A percentile compares a stretch with the other conserved stretches of the same genome.
Evolutionary conservation across 2,329 filamentous ascomycete species (phyloP).

Genomic region (Akanthomyces lecanii): DNA sequence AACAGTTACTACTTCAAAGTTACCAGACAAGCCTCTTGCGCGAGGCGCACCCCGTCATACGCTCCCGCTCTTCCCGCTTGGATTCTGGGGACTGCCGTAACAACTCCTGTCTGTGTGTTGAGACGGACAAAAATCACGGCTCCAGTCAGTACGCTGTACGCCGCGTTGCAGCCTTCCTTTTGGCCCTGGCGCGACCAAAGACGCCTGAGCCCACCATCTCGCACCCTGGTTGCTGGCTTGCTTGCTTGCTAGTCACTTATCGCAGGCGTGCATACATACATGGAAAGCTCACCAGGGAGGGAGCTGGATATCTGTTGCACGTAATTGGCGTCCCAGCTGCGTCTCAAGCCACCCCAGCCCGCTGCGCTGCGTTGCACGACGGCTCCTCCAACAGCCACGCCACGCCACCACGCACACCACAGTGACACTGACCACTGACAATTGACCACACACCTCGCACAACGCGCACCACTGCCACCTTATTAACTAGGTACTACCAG

Average conservation of each 20-base stretch:
- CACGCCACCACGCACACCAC: background rate
- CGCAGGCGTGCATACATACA: no score
- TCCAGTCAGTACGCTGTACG: background rate
- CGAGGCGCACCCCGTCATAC: background rate
- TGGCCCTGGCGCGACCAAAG: background rate
- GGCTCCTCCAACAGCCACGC: background rate
- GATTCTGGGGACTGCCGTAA: background rate
- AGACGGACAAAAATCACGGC: background rate
- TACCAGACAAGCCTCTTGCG: background rate
- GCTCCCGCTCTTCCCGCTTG: background rate
- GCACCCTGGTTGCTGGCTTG: background rate
- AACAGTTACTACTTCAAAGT: no score
- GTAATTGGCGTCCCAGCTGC: background rate
- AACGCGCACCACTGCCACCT: background rate
- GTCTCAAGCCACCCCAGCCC: background rate
- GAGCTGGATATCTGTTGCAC: background rate
- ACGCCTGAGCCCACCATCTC: constrained; percentile 6
- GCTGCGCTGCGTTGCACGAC: background rate
- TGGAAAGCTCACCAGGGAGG: background rate
- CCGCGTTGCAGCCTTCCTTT: background rate
- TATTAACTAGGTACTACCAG: no score
- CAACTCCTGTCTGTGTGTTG: background rate
- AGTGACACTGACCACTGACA: background rate
- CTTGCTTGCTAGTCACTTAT: no score
- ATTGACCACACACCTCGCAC: background rate